These are phyloP conservation scores for Chalaropsis ovoidea DNA, from an alignment of 2,329 filamentous ascomycete species.

Conservation along the genomic window DNA sequence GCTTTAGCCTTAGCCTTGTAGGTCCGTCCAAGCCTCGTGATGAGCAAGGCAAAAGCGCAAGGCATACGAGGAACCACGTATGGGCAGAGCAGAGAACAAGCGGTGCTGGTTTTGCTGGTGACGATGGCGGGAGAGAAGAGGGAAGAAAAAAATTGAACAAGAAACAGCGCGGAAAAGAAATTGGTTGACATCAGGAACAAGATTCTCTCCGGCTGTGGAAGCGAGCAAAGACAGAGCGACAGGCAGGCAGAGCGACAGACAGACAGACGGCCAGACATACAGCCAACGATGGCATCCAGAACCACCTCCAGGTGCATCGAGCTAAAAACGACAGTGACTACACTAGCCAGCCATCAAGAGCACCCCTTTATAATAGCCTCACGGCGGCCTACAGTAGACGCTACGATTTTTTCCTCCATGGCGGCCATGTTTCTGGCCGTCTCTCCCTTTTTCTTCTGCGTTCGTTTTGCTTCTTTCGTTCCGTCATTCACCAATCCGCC, in stretches of 20 bases:
- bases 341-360: not conserved
- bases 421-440: too few species aligned
- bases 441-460: not conserved
- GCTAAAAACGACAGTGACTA: not conserved
- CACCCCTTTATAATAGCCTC: too few species aligned
- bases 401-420: too few species aligned
- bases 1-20: conserved; percentile 1
- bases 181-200: conserved; percentile 7
- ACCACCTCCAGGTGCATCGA: not conserved
- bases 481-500: not conserved
- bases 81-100: not conserved
- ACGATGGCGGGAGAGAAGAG: not conserved
- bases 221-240: not conserved
- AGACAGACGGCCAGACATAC: not conserved
- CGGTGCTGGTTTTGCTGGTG: not conserved
- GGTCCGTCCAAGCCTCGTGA: conserved; percentile 14
- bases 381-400: too few species aligned
- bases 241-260: too few species aligned
- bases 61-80: conserved; percentile 4
- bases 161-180: conserved; percentile 5
- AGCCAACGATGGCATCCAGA: conserved; percentile 3
- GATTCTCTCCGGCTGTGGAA: conserved; percentile 13
- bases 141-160: not conserved
- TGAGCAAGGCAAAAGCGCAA: conserved; percentile 2
- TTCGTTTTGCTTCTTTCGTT: not conserved